Conservation (phyloP, 495 filamentous ascomycete species). For the Aspergillus kassunensis region DNA sequence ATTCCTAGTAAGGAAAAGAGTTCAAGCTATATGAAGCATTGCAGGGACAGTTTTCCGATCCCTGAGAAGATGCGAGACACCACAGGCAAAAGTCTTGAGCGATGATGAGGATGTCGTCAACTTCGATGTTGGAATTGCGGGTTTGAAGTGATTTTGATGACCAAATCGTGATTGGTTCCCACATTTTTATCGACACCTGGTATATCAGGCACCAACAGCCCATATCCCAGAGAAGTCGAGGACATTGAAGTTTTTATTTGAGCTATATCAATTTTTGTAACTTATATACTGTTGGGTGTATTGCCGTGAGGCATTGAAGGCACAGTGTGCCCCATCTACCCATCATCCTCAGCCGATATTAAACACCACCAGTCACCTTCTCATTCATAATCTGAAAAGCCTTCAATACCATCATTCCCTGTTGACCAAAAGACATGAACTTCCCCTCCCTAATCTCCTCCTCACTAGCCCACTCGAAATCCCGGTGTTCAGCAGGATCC, state of each 20-base stretch:
- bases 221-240: too few relatives aligned
- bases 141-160: not conserved
- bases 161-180: slow-evolving; percentile 1
- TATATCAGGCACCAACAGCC: not conserved
- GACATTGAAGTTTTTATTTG: not conserved
- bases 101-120: not conserved
- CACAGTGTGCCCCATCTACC: too few relatives aligned
- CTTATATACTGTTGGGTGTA: too few relatives aligned
- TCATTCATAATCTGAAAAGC: slow-evolving; percentile 14
- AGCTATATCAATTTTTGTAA: too few relatives aligned
- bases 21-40: not conserved
- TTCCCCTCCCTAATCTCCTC: slow-evolving; percentile 32
- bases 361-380: not conserved
- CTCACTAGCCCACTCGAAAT: slow-evolving; percentile 41
- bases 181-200: not conserved
- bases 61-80: not conserved
- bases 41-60: not conserved
- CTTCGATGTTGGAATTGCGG: too few relatives aligned
- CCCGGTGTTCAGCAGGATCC: slow-evolving; percentile 43
- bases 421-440: slow-evolving; percentile 15
- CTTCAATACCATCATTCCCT: slow-evolving; percentile 15
- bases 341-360: not conserved
- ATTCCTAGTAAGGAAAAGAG: not conserved
- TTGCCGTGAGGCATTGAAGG: too few relatives aligned
- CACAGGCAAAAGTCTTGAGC: not conserved